Evolutionary conservation across 805 yeast genomes (phyloP), one percentile per base, ranked within the genome.

Genomic region (Zygosaccharomyces rouxii): DNA sequence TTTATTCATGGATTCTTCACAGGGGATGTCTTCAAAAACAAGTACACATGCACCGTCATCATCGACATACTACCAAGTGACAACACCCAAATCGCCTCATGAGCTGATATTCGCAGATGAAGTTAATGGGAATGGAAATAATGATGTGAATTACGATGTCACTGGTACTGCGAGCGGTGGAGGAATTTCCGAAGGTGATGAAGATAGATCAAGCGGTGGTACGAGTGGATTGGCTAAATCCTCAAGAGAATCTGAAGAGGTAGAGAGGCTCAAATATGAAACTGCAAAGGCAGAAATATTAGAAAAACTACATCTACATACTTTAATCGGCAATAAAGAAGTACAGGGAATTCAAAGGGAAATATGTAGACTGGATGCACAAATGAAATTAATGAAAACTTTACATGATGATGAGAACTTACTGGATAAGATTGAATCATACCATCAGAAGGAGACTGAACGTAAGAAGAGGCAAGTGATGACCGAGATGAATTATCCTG

Each of bases 251-350:
- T 60, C 64, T 41, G 67, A 62, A 42, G 66, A 62, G 18, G 53
- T 55, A 7, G 67, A 65, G 48, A 51, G 64, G 33, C 41, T 66
- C 9, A 60, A 59, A 40, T 66, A 55, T 49, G 59, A 53, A 28
- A 52, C 59, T 2, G 64, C 67, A 19, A 72, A 65, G 49, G 64
- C 59, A 29, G 68, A 67, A 42, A 51, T 72, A 4, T 37, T 64
- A n/a, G 63, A 76, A 49, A 80, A 79, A 54, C 67, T 82, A 16
- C 83, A 82, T 58, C 59, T 81, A 39, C 86, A 82, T 55, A 79
- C 82, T 10, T 57, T 83, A 25, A 64, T 83, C 43, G 81, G 79
- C 47, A 84, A 81, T 62, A 73, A 76, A 49, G 86, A 83, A 59
- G 60, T 75, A 39, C 67, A 71, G 33, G 60, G 74, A 18, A 70